Evolutionary conservation across 2,329 filamentous ascomycete genomes (phyloP), one percentile per base, ranked within the genome.

Genomic region (Helminthosporium solani): DNA sequence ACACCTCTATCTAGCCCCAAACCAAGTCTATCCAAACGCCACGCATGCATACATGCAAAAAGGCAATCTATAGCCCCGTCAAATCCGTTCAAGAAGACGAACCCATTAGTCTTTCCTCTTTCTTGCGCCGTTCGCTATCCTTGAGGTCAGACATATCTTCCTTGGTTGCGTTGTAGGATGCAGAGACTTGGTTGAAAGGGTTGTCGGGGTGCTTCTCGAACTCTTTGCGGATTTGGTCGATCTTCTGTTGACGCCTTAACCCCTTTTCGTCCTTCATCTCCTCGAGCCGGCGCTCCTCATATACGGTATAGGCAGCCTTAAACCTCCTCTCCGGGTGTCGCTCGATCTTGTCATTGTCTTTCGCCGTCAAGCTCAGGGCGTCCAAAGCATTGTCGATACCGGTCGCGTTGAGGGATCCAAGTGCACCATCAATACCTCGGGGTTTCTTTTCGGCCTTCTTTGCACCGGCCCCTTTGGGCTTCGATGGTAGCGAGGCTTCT

Each of bases 201-300:
- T 99, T 99, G 61, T 97, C 92, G 1, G 88, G 86, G 63, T 87
- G 88, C 78, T 90, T 95, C 72, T 95, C 87, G 70, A 97, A 99
- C 75, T 97, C 94, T 78, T 95, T 95, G 52, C 82, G 74, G 57
- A 95, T 88, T 64, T 85, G 79, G 53, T 92, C 87, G 62, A 91
- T 85, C 72, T 88, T 86, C 80, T 96, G 91, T 59, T 95, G 83
- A 58, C 88, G 77, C 46, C 91, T 78, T 66, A 97, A 71, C 0
- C 89, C 90, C 46, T 86, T 87, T 70, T 96, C 90, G 44, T 82
- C 75, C 65, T 92, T 88, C 80, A 96, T 89, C 78, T 97, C 90
- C 2, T 83, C 79, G 57, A 96, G 74, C 46, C 92, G 78, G 20
- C 87, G 76, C 71, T 91, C 90, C 74, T 95, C 88, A 64, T 82